Base-by-base conservation (phyloP, 345 rosid genomes). In the Hirschfeldia incana region DNA sequence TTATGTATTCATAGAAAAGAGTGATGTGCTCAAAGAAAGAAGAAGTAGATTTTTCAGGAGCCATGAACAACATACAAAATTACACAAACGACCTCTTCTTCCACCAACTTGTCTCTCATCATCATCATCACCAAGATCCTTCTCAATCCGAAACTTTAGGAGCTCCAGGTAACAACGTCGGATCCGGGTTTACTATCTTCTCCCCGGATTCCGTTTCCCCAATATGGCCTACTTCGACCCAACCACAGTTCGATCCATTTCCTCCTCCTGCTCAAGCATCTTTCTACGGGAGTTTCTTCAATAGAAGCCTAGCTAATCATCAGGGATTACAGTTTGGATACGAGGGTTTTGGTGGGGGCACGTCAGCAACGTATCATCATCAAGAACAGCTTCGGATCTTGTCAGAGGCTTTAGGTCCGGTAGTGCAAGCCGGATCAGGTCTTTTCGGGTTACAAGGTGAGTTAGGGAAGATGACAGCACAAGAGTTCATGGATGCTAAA, bases 401-500 rank as follows among this genome's bases (percentile, higher is more conserved):
- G 67, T 88, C 98, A 0, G 98, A 94, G 1, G 83, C 95, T 65
- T 83, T 94, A 21, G 97, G 98, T 29, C 90, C 89, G 11, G 84
- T 85, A 65, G 88, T 81, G 73, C 90, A 87, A 79, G 78, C 89
- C 15, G 84, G 81, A 39, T 88, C 90, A 10, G 83, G 88, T 4
- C 92, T 95, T 68, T 92, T 92, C 28, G 97, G 97, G 58, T 83
- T 90, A 30, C 97, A 91, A 74, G 87, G 91, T 16, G 94, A 95
- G 82, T 42, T 95, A 67, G 94, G 96, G 12, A 93, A 91, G 81
- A 86, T 93, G 96, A 89, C 92, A 37, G 93, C 97, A n/a, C 99
- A 95, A 83, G 97, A 93, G 82, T 87, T 95, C 59, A 90, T 95
- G 93, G 99, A 95, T n/a, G 99, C 99, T 4, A 95, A 95, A 83